Evolutionary conservation across 768 basidiomycete genomes (phyloP).

Genomic region (Leucogyrophana mollusca): DNA sequence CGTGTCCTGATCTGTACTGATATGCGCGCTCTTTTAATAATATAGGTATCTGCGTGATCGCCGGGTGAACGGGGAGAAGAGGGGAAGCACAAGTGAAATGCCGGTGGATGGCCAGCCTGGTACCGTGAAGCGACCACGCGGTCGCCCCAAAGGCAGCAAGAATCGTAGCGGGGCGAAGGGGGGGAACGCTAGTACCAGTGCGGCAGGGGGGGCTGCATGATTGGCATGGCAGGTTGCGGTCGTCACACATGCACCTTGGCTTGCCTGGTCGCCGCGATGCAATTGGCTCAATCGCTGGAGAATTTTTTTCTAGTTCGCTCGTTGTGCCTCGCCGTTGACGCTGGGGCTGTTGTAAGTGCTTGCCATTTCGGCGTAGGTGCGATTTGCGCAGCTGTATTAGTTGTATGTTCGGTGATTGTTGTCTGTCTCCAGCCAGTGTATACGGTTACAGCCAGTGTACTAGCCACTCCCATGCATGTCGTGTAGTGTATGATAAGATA

Average conservation of each 20-base stretch:
- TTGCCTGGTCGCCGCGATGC: too few species aligned
- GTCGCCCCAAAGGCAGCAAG: conserved; percentile 71
- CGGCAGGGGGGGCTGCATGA: conserved; percentile 9
- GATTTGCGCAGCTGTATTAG: not conserved
- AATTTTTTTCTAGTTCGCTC: not conserved
- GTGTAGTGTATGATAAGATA: too few species aligned
- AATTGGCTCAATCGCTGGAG: not conserved
- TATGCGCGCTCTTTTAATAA: not conserved
- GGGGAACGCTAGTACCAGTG: conserved; percentile 9
- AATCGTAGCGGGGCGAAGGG: conserved; percentile 33
- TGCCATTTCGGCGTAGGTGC: not conserved
- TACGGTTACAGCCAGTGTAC: too few species aligned
- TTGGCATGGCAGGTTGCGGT: not conserved
- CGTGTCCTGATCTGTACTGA: not conserved
- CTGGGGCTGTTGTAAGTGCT: not conserved
- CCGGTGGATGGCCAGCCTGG: conserved; percentile 27
- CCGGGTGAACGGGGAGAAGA: conserved; percentile 48
- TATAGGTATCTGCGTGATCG: conserved; percentile 63
- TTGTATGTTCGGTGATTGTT: too few species aligned
- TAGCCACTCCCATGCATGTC: too few species aligned
- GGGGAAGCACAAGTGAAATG: conserved; percentile 19
- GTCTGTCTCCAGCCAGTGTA: too few species aligned
- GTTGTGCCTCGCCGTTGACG: not conserved
- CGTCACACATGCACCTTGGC: not conserved
- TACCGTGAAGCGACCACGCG: conserved; percentile 53